Percentiles rank a stretch among this genome's conserved stretches.
Evolutionary conservation across 2,329 filamentous ascomycete species (phyloP).

Genomic region (Verticillium nonalfalfae): DNA sequence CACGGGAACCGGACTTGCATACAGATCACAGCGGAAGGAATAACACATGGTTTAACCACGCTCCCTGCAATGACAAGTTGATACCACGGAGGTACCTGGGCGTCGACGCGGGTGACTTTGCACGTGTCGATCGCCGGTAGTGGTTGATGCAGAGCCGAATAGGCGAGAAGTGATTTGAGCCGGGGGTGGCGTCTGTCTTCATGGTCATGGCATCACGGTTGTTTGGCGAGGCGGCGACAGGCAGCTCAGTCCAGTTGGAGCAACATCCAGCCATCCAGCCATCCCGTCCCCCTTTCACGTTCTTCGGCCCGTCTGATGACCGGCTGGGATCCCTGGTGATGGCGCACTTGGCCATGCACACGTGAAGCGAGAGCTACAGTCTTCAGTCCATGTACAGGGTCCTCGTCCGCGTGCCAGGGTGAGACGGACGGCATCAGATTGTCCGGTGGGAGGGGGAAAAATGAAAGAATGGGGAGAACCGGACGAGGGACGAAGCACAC

Average conservation of each 20-base stretch:
- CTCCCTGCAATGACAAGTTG: neutral
- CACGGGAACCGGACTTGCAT: neutral
- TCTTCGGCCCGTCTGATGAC: neutral
- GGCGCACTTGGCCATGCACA: neutral
- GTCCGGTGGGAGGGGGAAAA: neutral
- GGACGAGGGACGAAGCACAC: neutral
- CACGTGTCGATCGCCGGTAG: neutral
- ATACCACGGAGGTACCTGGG: neutral
- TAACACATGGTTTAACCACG: too few species aligned
- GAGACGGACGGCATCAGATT: neutral
- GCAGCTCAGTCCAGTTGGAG: too few species aligned
- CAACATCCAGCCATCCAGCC: too few species aligned
- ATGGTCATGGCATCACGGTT: neutral
- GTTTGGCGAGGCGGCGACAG: neutral
- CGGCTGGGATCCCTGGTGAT: neutral
- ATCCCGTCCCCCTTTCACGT: neutral
- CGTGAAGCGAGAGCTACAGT: neutral
- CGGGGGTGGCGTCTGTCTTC: neutral
- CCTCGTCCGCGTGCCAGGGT: neutral
- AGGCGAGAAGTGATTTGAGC: neutral
- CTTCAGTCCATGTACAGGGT: neutral
- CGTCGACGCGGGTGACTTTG: neutral
- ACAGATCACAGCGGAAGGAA: neutral
- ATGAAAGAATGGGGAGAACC: neutral
- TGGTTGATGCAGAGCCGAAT: neutral